A percentile compares a stretch with the other conserved stretches of the same genome.
These are phyloP conservation scores for Daldinia loculata DNA, from an alignment of 495 filamentous ascomycete genomes.

Conservation along the genomic window DNA sequence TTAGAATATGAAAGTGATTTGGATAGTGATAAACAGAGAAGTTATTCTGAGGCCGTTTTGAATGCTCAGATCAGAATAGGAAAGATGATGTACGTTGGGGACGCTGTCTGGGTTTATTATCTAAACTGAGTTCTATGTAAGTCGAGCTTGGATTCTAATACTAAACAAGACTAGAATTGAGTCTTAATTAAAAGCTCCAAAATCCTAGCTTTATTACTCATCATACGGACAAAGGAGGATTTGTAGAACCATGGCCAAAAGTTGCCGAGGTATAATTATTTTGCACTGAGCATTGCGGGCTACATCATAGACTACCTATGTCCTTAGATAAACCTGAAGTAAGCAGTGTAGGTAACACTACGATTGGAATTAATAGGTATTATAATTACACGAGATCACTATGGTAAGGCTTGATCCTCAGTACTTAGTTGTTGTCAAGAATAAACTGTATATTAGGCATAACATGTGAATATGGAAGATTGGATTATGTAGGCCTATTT, in stretches of 20 bases:
- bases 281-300: slow-evolving; percentile 5
- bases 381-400: not conserved
- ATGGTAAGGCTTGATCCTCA: too few species aligned
- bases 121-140: too few species aligned
- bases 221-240: not conserved
- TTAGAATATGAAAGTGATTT: not conserved
- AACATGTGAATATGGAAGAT: too few species aligned
- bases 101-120: not conserved
- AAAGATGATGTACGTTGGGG: not conserved
- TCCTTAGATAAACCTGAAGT: not conserved
- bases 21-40: not conserved
- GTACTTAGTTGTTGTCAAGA: too few species aligned
- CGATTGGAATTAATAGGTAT: not conserved
- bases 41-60: not conserved
- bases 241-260: slow-evolving; percentile 6
- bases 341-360: not conserved
- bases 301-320: slow-evolving; percentile 17
- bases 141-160: too few species aligned
- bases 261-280: slow-evolving; percentile 30
- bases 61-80: not conserved
- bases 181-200: too few species aligned
- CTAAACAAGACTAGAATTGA: too few species aligned
- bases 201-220: not conserved
- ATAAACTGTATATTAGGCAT: too few species aligned
- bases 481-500: too few species aligned